phyloP scores from a whole-genome alignment of 176 grass and related monocot species.

The Carex pumila region DNA sequence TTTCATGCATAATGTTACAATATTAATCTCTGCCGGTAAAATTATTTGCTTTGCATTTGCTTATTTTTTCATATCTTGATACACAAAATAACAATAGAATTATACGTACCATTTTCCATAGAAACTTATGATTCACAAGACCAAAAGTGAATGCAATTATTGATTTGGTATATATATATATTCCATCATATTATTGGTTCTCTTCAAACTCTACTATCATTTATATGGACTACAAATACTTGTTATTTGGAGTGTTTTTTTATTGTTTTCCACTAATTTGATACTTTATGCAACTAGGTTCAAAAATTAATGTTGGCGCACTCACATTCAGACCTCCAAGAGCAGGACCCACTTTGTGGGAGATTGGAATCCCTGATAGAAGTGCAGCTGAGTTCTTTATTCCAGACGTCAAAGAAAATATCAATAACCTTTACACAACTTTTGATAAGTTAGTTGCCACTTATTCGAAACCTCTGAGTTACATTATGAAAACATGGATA shows the following conservation, averaged over 20 bases:
- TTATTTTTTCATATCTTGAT: not conserved
- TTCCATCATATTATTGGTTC: not conserved
- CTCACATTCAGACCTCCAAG: conserved; percentile 62
- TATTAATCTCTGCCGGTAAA: conserved; percentile 39
- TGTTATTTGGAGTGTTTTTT: not conserved
- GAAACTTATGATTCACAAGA: too few relatives aligned
- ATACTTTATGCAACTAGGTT: conserved; percentile 7
- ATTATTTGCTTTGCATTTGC: not conserved
- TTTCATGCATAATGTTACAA: conserved; percentile 27
- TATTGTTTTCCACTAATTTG: not conserved
- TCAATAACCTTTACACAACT: conserved; percentile 34
- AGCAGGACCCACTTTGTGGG: conserved; percentile 58
- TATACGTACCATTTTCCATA: not conserved
- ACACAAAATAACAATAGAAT: not conserved
- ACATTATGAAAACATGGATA: not conserved
- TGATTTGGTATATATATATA: not conserved
- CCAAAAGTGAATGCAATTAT: not conserved
- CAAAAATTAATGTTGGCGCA: conserved; percentile 26
- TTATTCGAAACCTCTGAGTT: not conserved
- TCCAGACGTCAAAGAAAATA: conserved; percentile 37
- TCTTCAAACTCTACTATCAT: not conserved
- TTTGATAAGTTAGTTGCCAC: conserved; percentile 24
- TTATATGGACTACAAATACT: not conserved
- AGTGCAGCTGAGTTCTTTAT: conserved; percentile 66
- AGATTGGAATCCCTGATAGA: conserved; percentile 68